A percentile compares a stretch with the other conserved stretches of the same genome.
Conservation (phyloP, 768 basidiomycete species). For the Rhizopogon rudus region DNA sequence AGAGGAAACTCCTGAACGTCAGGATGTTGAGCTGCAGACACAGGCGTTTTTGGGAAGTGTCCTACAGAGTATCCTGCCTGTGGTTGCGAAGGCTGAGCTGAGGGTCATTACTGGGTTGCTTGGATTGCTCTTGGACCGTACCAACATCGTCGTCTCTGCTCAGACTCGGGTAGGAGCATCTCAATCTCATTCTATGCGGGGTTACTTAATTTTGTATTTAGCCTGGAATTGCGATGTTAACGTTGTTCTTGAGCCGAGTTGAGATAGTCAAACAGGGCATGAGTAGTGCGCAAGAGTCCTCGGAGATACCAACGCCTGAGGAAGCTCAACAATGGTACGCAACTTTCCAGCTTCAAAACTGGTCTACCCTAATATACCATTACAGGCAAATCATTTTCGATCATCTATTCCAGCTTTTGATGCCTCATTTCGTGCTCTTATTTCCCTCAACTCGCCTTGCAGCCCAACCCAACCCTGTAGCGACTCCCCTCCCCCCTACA, state of each 20-base stretch:
- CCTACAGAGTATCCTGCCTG: conserved; percentile 79
- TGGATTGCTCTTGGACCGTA: conserved; percentile 75
- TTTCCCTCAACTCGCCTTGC: conserved; percentile 87
- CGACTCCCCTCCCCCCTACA: conserved; percentile 33
- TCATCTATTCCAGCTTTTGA: conserved; percentile 76
- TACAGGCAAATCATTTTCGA: conserved; percentile 84
- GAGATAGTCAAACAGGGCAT: conserved; percentile 82
- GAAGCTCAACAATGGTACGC: conserved; percentile 78
- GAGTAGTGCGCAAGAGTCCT: conserved; percentile 42
- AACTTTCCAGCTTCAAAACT: background rate
- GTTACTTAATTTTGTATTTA: conserved; percentile 26
- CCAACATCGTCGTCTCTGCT: conserved; percentile 66
- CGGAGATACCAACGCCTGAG: conserved; percentile 58
- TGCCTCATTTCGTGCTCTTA: conserved; percentile 69
- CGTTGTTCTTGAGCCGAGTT: conserved; percentile 88
- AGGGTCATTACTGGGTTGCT: conserved; percentile 84
- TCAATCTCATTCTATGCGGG: background rate
- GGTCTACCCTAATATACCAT: background rate
- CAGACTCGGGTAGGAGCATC: conserved; percentile 66
- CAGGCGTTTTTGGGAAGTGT: conserved; percentile 85
- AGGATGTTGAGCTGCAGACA: conserved; percentile 82
- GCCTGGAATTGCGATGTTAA: conserved; percentile 91
- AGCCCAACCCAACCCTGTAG: conserved; percentile 30
- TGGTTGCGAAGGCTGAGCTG: conserved; percentile 74
- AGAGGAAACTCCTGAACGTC: conserved; percentile 55